Evolutionary conservation across 441 rosid species (phyloP), one percentile per base, ranked within the genome.

Genomic region (Macaranga tanarius): DNA sequence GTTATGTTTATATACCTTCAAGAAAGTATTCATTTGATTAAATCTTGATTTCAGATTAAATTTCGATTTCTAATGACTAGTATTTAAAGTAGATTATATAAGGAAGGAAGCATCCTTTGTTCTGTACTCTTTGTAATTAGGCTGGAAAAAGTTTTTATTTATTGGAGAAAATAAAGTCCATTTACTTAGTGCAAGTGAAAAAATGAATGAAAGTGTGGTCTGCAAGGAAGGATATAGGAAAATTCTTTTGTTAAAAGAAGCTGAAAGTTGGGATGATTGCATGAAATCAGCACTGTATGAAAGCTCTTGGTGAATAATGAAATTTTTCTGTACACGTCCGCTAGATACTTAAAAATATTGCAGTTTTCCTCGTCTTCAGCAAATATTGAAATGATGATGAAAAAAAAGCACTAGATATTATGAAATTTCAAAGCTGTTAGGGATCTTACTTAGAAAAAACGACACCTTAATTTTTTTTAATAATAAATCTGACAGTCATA

Each of bases 141-240:
- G 34, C 57, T 28, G 52, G 59, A 16, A 26, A 19, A 26, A 65
- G 59, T 52, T 20, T 10, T 67, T 17, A 51, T 31, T 51, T 13
- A 5, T 51, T 67, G 17, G 10, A n/a, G 58, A 7, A 34, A 34
- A 7, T 4, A 34, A 34, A 34, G 38, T 34, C 38, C 7, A 34
- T 34, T 5, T 34, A 34, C 6, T 23, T 65, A 22, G 22, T 28
- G 42, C 59, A 51, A 28, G 59, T 31, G 47, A 67, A 23, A 67
- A 31, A 42, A 31, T 54, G 9, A 34, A 51, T 67, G 60, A 20
- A 67, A 67, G 42, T 67, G 47, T 67, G 26, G 31, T 52, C 15
- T 40, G 15, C 71, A 28, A 28, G 51, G 28, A 52, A 10, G 34
- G 8, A 31, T 31, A 20, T 5, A 17, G 3, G 17, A 67, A 67